Base-by-base conservation (phyloP, 75 land plant species). In the Selaginella moellendorffii region DNA sequence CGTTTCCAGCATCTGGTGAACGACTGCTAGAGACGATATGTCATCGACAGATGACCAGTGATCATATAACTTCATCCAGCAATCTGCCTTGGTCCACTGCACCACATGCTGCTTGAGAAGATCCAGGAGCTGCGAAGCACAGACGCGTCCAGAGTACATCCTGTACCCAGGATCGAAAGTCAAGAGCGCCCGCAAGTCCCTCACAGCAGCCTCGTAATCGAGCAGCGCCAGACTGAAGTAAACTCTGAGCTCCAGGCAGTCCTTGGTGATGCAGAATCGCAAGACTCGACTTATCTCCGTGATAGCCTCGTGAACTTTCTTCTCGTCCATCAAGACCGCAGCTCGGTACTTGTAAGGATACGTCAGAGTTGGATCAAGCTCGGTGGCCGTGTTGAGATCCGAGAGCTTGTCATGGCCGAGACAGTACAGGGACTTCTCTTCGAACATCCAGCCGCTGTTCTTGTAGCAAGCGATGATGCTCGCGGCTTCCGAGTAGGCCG, bases 21-120 rank as follows among this genome's bases (percentile, higher is more conserved):
- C 59, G 2, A 56, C 59, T 19, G 59, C 59, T 24, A 56, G 21
- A 8, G 59, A 56, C 5, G 25, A 19, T 9, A 56, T 56, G n/a
- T 56, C 59, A 56, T 56, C 59, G 9, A 56, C 59, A 8, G 59
- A 9, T 19, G 59, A 56, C 59, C 59, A 56, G 59, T 24, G 21
- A 56, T 56, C 59, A 21, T 56, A 56, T n/a, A 56, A 56, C 24
- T 19, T 19, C 59, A 56, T 56, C 59, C 59, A 56, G 59, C 59
- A 56, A 21, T 56, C 59, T 56, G 59, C 59, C 59, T 56, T 56
- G 8, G 59, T 56, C 19, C 8, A 56, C 8, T 19, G 19, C 5
- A 8, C 59, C n/a, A 56, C 59, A 19, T 56, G 59, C 59, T 56
- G 59, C 24, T 21, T 56, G 2, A 56, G 21, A 5, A 56, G n/a